phyloP scores from a whole-genome alignment of 345 rosid species.

The Sapria himalayana region DNA sequence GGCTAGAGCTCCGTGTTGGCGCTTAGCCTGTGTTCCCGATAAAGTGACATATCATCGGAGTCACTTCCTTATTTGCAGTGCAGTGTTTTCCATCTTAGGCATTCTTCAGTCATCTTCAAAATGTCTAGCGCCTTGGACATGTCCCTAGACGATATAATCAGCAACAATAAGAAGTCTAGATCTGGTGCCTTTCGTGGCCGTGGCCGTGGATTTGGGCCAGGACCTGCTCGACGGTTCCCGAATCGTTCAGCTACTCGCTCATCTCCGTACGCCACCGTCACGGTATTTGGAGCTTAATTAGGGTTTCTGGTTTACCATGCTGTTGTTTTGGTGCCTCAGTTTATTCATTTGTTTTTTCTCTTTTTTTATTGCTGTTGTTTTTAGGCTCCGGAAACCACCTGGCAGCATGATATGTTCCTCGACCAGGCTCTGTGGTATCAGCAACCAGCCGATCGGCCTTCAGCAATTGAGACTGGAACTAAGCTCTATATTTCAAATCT shows the following conservation, averaged over 20 bases:
- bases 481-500: slow-evolving; percentile 84
- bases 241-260: slow-evolving; percentile 45
- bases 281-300: slow-evolving; percentile 18
- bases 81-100: no score
- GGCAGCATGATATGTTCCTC: slow-evolving; percentile 80
- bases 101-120: no score
- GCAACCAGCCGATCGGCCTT: slow-evolving; percentile 30
- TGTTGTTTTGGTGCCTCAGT: neutral
- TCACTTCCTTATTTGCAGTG: no score
- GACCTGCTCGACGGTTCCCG: slow-evolving; percentile 47
- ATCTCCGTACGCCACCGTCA: slow-evolving; percentile 41
- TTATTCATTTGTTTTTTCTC: slow-evolving; percentile 5
- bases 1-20: no score
- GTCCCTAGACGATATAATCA: slow-evolving; percentile 94
- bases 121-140: slow-evolving; percentile 85
- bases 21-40: no score
- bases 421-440: slow-evolving; percentile 20
- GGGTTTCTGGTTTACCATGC: slow-evolving; percentile 6
- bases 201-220: slow-evolving; percentile 43
- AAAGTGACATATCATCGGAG: no score
- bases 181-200: slow-evolving; percentile 31
- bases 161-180: slow-evolving; percentile 55
- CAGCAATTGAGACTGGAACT: slow-evolving; percentile 76
- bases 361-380: slow-evolving; percentile 7
- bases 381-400: slow-evolving; percentile 74